A percentile compares a stretch with the other conserved stretches of the same genome.
Conservation (phyloP, 164 flowering plant species). For the Malania oleifera region DNA sequence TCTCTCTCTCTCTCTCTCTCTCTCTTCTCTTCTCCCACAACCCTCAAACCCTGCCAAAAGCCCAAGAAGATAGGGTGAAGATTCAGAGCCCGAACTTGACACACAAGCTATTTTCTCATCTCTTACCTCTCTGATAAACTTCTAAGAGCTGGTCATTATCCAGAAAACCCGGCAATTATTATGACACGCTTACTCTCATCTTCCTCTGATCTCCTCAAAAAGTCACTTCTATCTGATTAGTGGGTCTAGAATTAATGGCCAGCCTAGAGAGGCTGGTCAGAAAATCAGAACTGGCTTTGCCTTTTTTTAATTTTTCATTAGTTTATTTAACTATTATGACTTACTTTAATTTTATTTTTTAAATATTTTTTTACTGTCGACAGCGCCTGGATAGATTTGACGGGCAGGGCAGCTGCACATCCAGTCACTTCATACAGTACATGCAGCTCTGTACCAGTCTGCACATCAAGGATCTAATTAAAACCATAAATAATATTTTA, state of each 20-base stretch:
- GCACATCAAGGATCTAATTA: constrained; percentile 24
- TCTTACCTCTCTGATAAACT: too few species aligned
- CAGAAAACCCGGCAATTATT: constrained; percentile 3
- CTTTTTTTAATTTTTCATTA: constrained; percentile 4
- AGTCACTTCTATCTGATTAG: constrained; percentile 7
- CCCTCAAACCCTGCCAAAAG: constrained; percentile 28
- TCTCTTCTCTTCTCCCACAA: not conserved
- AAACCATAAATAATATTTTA: not conserved
- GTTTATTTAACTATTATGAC: too few species aligned
- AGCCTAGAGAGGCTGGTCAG: constrained; percentile 9
- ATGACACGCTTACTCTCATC: not conserved
- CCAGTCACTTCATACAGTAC: constrained; percentile 66
- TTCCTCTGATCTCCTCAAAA: not conserved
- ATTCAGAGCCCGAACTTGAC: too few species aligned
- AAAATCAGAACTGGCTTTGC: constrained; percentile 8
- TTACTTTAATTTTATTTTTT: not conserved
- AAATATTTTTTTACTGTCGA: constrained; percentile 35
- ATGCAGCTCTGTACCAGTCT: constrained; percentile 31
- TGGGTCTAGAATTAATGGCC: constrained; percentile 13
- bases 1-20: not conserved
- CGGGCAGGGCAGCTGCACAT: constrained; percentile 43
- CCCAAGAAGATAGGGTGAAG: too few species aligned
- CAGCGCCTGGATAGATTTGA: constrained; percentile 43
- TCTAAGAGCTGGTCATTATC: not conserved
- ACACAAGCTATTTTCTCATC: too few species aligned